A percentile compares a stretch with the other conserved stretches of the same genome.
Conservation (phyloP, 768 basidiomycete genomes). For the Psilocybe tampanensis region DNA sequence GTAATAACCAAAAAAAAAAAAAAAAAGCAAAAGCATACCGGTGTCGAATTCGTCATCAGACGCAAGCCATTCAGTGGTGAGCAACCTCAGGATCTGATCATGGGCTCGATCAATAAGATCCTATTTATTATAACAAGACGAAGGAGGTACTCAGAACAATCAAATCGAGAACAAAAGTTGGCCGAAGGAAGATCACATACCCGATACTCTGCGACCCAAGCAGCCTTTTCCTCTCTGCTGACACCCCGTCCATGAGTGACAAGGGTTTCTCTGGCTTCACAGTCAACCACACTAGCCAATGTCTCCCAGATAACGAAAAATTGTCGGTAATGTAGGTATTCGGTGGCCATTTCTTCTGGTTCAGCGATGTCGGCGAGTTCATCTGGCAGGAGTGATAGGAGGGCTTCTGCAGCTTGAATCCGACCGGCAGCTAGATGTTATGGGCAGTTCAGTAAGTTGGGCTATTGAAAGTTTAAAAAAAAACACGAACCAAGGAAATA, state of each 20-base stretch:
- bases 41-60: conserved; percentile 47
- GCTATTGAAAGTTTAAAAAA: not conserved
- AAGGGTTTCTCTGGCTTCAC: conserved; percentile 49
- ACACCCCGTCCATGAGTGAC: conserved; percentile 42
- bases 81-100: conserved; percentile 66
- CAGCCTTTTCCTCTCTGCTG: conserved; percentile 56
- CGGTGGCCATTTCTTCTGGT: conserved; percentile 71
- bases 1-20: not conserved
- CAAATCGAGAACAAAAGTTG: too few relatives aligned
- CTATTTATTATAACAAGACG: conserved; percentile 31
- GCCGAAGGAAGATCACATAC: conserved; percentile 40
- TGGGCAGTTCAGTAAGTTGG: not conserved
- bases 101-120: conserved; percentile 63
- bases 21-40: conserved; percentile 31
- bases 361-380: conserved; percentile 65
- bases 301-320: conserved; percentile 79
- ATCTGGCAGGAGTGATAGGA: conserved; percentile 62
- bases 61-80: conserved; percentile 80
- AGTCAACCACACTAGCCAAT: conserved; percentile 62
- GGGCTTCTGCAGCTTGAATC: conserved; percentile 62
- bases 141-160: too few relatives aligned
- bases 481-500: conserved; percentile 79
- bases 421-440: conserved; percentile 64
- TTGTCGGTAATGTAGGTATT: conserved; percentile 78
- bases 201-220: conserved; percentile 69